Evolutionary conservation across 768 basidiomycete species (phyloP), one percentile per base, ranked within the genome.

Genomic region (Tricholoma saponaceum): DNA sequence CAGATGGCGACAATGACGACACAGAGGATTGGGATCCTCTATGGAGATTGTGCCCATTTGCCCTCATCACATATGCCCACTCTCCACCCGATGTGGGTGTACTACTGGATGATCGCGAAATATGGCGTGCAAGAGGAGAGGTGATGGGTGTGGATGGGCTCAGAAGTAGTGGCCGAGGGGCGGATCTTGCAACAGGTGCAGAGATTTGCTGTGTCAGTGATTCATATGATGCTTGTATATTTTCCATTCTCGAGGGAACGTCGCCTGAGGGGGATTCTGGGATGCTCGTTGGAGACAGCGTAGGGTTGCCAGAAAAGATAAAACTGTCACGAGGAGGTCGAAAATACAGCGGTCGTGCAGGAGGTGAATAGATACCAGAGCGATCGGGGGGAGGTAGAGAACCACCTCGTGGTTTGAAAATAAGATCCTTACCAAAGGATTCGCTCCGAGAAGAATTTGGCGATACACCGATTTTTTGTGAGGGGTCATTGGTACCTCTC

Each of bases 91-190:
- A 64, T 6, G 70, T 68, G 28, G 77, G 70, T 23, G 66, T 72
- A n/a, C 66, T 69, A 30, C 67, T 71, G 2, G 73, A 74, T 2
- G 76, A 78, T 20, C 69, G 71, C 14, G 72, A 67, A 32, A 60
- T 33, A 26, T 61, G 62, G 37, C 60, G 66, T 22, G 58, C 66
- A 14, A 58, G 67, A 5, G 67, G 60, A 26, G 78, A 70, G 2
- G 77, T 76, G 13, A 83, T 73, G 4, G 76, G 66, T 13, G 76
- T 74, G 1, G 75, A 72, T 22, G 87, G 81, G 65, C 70, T 83
- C 37, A 92, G 75, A 47, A 90, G 71, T 33, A 92, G 74, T 0
- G 90, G 90, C 7, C 80, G 78, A 0, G 90, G 90, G 1, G 74
- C 86, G 50, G 75, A 70, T 72, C 81, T 88, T 2, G 79, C 60